These are phyloP conservation scores for Irpex sp. DNA, from an alignment of 1,284 basidiomycete species.

Conservation along the genomic window DNA sequence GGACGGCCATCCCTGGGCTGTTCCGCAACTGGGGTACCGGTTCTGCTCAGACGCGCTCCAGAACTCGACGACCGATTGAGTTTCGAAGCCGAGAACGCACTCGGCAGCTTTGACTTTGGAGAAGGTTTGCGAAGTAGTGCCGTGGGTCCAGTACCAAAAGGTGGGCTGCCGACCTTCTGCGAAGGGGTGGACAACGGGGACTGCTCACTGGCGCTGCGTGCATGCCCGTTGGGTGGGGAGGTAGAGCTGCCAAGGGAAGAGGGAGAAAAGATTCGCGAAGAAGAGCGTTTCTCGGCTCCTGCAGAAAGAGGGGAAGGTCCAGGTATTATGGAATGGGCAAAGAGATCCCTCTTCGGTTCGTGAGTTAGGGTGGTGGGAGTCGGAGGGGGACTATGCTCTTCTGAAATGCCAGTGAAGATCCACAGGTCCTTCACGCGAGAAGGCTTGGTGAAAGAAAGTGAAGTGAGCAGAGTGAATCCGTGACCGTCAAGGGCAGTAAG, in stretches of 20 bases:
- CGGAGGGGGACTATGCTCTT: conserved; percentile 21
- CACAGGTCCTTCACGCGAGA: conserved; percentile 75
- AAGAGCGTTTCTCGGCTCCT: conserved; percentile 10
- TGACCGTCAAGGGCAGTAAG: conserved; percentile 64
- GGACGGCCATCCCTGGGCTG: neutral
- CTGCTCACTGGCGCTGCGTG: conserved; percentile 11
- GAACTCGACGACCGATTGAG: neutral
- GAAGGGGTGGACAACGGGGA: conserved; percentile 21
- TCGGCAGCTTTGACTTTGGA: conserved; percentile 19
- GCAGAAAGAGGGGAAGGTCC: conserved; percentile 10
- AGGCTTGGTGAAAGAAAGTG: conserved; percentile 61
- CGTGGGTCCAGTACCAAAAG: conserved; percentile 12
- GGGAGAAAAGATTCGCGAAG: neutral
- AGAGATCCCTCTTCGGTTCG: conserved; percentile 25
- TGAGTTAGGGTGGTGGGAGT: conserved; percentile 32
- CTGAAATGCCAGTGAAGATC: conserved; percentile 60
- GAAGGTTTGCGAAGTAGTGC: conserved; percentile 21
- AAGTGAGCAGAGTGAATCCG: conserved; percentile 64
- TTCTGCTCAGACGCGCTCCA: neutral
- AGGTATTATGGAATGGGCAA: conserved; percentile 19
- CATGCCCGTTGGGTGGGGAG: conserved; percentile 5
- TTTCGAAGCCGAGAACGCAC: conserved; percentile 14
- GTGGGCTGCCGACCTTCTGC: conserved; percentile 16
- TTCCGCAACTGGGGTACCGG: neutral
- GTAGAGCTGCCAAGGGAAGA: neutral